Percentiles rank a stretch among this genome's conserved stretches.
phyloP scores from a whole-genome alignment of 768 basidiomycete species.

The Mycena maculata region DNA sequence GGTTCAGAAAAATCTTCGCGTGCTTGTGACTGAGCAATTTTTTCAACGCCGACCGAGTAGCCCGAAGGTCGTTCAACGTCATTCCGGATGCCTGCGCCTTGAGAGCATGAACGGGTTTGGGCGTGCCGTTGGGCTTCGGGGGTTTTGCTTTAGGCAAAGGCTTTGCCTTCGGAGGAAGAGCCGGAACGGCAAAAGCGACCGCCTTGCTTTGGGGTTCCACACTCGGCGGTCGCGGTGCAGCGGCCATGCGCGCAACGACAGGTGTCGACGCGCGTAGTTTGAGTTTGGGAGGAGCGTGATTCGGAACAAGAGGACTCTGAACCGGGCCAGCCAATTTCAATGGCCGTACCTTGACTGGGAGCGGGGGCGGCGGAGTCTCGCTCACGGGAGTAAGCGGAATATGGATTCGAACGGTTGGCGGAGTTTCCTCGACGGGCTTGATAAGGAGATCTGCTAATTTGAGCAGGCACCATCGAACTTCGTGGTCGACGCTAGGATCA shows the following conservation, averaged over 20 bases:
- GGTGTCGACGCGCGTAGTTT: constrained; percentile 34
- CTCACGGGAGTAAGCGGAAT: constrained; percentile 77
- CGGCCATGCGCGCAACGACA: constrained; percentile 20
- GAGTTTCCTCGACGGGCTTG: constrained; percentile 82
- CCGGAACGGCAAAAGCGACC: constrained; percentile 52
- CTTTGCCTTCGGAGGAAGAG: constrained; percentile 34
- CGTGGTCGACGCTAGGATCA: constrained; percentile 81
- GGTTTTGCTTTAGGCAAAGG: constrained; percentile 40
- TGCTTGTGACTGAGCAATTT: constrained; percentile 83
- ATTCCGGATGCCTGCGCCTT: constrained; percentile 85
- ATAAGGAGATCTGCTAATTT: constrained; percentile 93
- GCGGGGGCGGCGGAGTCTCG: constrained; percentile 65
- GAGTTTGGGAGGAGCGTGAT: constrained; percentile 42
- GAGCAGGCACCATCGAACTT: constrained; percentile 91
- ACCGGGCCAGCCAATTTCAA: constrained; percentile 53
- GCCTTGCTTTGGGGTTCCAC: constrained; percentile 47
- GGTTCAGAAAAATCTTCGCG: constrained; percentile 80
- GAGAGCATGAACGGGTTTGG: constrained; percentile 62
- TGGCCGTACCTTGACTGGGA: constrained; percentile 64
- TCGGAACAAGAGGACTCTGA: constrained; percentile 52
- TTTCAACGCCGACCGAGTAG: constrained; percentile 81
- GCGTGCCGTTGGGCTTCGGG: constrained; percentile 33
- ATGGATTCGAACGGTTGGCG: constrained; percentile 89
- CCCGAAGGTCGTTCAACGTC: constrained; percentile 78
- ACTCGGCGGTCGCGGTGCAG: constrained; percentile 41